phyloP scores from a whole-genome alignment of 768 basidiomycete species.

The Russula sp. region DNA sequence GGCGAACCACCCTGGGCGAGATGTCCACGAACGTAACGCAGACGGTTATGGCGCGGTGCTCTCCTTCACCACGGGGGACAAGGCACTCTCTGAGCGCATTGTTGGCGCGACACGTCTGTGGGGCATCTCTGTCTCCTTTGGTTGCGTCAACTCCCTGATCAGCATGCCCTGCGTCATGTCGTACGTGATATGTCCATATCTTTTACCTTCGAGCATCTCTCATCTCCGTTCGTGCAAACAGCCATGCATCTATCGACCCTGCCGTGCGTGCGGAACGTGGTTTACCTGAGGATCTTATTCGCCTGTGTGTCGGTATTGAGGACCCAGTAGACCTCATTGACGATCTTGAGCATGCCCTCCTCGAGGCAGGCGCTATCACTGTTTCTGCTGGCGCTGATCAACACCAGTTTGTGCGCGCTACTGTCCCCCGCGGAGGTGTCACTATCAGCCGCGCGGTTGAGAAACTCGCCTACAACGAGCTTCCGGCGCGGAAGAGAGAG shows the following conservation, averaged over 20 bases:
- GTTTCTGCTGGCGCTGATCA: conserved; percentile 44
- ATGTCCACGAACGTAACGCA: conserved; percentile 87
- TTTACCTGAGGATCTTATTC: conserved; percentile 96
- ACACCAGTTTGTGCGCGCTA: conserved; percentile 44
- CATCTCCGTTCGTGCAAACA: conserved; percentile 30
- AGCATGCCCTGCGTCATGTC: conserved; percentile 99
- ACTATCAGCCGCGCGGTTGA: conserved; percentile 58
- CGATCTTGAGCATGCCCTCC: conserved; percentile 88
- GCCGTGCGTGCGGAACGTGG: conserved; percentile 94
- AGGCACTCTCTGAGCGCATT: conserved; percentile 82
- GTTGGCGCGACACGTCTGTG: conserved; percentile 90
- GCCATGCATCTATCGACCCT: conserved; percentile 96
- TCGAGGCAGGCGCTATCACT: conserved; percentile 85
- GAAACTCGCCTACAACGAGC: conserved; percentile 45
- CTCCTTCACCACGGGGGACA: conserved; percentile 91
- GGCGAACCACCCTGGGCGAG: conserved; percentile 69
- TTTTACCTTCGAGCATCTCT: conserved; percentile 9
- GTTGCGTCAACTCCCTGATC: conserved; percentile 95
- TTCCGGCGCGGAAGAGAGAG: conserved; percentile 29
- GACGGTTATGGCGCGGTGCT: conserved; percentile 90
- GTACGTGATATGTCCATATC: conserved; percentile 47
- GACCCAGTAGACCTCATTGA: conserved; percentile 89
- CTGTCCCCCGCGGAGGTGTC: conserved; percentile 31
- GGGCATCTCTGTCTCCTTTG: conserved; percentile 98
- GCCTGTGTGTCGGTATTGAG: conserved; percentile 97